Evolutionary conservation across 2,329 filamentous ascomycete genomes (phyloP).

Genomic region (Aureobasidium sp.): DNA sequence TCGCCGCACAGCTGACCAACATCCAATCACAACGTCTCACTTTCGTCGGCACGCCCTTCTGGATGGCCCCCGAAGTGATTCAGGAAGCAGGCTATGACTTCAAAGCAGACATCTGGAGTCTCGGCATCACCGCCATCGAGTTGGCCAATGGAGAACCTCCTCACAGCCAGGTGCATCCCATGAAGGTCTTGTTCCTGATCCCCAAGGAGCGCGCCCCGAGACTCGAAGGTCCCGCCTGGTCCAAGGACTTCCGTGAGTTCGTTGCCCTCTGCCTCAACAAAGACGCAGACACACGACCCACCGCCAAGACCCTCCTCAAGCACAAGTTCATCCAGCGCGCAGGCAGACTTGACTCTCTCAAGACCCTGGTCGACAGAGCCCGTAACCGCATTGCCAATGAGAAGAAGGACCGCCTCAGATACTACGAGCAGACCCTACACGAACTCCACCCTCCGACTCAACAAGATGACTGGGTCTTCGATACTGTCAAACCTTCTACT

Average conservation of each 20-base stretch:
- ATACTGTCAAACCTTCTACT: constrained; percentile 73
- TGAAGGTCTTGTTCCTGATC: constrained; percentile 90
- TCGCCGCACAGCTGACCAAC: constrained; percentile 91
- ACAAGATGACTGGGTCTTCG: constrained; percentile 89
- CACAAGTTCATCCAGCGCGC: constrained; percentile 84
- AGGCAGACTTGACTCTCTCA: constrained; percentile 78
- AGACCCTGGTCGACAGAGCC: constrained; percentile 77
- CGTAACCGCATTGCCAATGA: constrained; percentile 73
- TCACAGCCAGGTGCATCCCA: constrained; percentile 75
- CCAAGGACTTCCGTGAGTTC: constrained; percentile 90
- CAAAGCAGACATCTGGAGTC: constrained; percentile 88
- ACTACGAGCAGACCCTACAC: constrained; percentile 84
- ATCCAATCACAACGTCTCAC: constrained; percentile 97
- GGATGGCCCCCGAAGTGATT: constrained; percentile 95
- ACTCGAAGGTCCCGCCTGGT: constrained; percentile 68
- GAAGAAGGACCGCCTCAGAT: constrained; percentile 61
- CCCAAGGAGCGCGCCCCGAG: constrained; percentile 80
- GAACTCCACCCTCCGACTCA: constrained; percentile 50
- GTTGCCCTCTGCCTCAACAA: constrained; percentile 85
- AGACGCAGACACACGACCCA: constrained; percentile 75
- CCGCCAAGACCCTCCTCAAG: constrained; percentile 77
- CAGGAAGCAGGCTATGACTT: constrained; percentile 78
- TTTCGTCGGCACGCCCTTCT: constrained; percentile 94
- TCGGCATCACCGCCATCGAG: constrained; percentile 88
- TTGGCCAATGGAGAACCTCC: constrained; percentile 85